Evolutionary conservation across 73 alveolate genomes (phyloP).

Genomic region (Paramecium sonneborni): DNA sequence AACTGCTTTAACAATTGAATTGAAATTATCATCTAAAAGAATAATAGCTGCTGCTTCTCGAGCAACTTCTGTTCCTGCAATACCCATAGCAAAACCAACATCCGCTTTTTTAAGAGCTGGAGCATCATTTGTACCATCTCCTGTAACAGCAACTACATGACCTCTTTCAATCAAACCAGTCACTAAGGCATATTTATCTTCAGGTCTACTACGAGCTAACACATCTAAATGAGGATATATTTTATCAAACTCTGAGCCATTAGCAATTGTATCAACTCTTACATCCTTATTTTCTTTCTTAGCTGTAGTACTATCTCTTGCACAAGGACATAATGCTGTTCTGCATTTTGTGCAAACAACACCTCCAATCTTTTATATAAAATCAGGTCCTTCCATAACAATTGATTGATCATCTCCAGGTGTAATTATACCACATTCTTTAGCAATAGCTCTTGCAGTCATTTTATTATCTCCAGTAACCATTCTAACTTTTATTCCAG

Average conservation of each 20-base stretch:
- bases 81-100: slow-evolving; percentile 98
- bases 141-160: slow-evolving; percentile 98
- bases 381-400: slow-evolving; percentile 78
- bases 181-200: slow-evolving; percentile 95
- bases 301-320: slow-evolving; percentile 66
- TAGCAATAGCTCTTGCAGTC: slow-evolving; percentile 93
- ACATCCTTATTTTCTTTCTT: slow-evolving; percentile 56
- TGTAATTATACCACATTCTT: slow-evolving; percentile 79
- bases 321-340: slow-evolving; percentile 62
- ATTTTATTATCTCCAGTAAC: slow-evolving; percentile 94
- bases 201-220: slow-evolving; percentile 98
- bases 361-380: slow-evolving; percentile 84
- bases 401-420: slow-evolving; percentile 53
- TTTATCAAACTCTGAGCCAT: slow-evolving; percentile 55
- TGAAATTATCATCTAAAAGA: slow-evolving; percentile 95
- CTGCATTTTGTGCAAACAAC: slow-evolving; percentile 80
- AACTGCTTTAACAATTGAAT: slow-evolving; percentile 91
- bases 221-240: slow-evolving; percentile 78
- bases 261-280: slow-evolving; percentile 67
- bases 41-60: slow-evolving; percentile 95
- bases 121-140: slow-evolving; percentile 99
- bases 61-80: slow-evolving; percentile 98
- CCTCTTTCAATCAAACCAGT: slow-evolving; percentile 93
- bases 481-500: slow-evolving; percentile 90
- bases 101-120: slow-evolving; percentile 97